Conservation (phyloP, 306 rosid species). For the Glycyrrhiza uralensis region DNA sequence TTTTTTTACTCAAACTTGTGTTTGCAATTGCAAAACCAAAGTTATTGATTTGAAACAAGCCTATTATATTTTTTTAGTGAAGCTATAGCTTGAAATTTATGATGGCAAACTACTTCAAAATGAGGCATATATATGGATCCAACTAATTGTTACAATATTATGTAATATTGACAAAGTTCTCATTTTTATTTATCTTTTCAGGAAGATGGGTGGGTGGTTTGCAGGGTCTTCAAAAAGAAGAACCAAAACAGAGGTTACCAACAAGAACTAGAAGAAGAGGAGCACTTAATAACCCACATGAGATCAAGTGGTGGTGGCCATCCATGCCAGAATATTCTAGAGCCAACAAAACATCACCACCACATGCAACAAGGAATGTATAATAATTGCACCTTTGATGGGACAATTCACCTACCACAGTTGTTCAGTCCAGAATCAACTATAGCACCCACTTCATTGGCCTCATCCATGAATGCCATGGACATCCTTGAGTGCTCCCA, state of each 20-base stretch:
- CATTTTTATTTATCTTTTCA: slow-evolving; percentile 4
- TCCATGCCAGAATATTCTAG: slow-evolving; percentile 34
- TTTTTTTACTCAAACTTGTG: too few relatives aligned
- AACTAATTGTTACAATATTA: neutral
- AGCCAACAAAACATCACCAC: slow-evolving; percentile 50
- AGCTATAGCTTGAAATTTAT: neutral
- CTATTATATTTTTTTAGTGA: neutral
- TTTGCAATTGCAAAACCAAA: too few relatives aligned
- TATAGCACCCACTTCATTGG: slow-evolving; percentile 13
- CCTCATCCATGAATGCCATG: slow-evolving; percentile 49
- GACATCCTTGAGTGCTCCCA: slow-evolving; percentile 66
- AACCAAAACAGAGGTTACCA: slow-evolving; percentile 56
- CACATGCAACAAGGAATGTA: slow-evolving; percentile 47
- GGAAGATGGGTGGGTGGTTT: slow-evolving; percentile 99
- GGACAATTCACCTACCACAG: slow-evolving; percentile 82
- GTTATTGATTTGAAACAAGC: neutral
- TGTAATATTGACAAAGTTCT: neutral
- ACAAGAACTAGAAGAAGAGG: slow-evolving; percentile 49
- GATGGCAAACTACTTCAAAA: neutral
- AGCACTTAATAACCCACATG: slow-evolving; percentile 35
- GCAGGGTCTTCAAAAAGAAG: slow-evolving; percentile 93
- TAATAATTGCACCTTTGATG: slow-evolving; percentile 56
- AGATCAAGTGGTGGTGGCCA: slow-evolving; percentile 51
- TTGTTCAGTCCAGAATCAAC: slow-evolving; percentile 77
- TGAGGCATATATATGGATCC: neutral